These are phyloP conservation scores for Trichoderma koningii DNA, from an alignment of 2,329 filamentous ascomycete species.

Conservation along the genomic window DNA sequence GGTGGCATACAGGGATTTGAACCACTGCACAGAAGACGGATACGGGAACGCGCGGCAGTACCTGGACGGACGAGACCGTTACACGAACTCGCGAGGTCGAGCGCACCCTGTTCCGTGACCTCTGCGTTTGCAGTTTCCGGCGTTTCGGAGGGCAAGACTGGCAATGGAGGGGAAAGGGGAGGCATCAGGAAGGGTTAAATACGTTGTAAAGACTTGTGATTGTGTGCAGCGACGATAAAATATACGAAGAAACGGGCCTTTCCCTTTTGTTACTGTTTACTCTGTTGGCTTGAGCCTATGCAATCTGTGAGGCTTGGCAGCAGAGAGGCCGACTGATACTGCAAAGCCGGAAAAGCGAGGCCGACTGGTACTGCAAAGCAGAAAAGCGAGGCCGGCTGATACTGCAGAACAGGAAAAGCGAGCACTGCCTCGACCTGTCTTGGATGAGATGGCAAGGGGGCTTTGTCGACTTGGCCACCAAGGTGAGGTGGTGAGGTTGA, in stretches of 20 bases:
- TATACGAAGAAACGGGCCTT: slow-evolving; percentile 24
- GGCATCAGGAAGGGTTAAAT: slow-evolving; percentile 18
- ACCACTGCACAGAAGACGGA: slow-evolving; percentile 19
- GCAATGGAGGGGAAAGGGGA: slow-evolving; percentile 14
- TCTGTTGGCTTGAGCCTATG: background rate
- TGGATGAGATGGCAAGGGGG: background rate
- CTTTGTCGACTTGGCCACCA: background rate
- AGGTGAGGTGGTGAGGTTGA: background rate
- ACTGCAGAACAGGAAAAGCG: background rate
- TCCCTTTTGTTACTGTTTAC: background rate
- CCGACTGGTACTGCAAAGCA: background rate
- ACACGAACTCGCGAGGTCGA: slow-evolving; percentile 2
- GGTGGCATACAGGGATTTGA: slow-evolving; percentile 23
- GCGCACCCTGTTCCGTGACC: slow-evolving; percentile 18
- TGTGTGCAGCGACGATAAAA: slow-evolving; percentile 25
- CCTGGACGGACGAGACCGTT: background rate
- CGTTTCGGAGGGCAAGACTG: slow-evolving; percentile 38
- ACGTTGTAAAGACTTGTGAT: slow-evolving; percentile 27
- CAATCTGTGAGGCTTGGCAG: background rate
- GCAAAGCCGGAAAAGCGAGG: background rate
- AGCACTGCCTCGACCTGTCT: background rate
- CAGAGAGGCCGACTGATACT: background rate
- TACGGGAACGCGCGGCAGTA: slow-evolving; percentile 19
- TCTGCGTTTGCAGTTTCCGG: slow-evolving; percentile 30
- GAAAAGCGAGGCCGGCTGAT: background rate